phyloP scores from a whole-genome alignment of 805 yeast species.

The Metschnikowia santaceciliae region DNA sequence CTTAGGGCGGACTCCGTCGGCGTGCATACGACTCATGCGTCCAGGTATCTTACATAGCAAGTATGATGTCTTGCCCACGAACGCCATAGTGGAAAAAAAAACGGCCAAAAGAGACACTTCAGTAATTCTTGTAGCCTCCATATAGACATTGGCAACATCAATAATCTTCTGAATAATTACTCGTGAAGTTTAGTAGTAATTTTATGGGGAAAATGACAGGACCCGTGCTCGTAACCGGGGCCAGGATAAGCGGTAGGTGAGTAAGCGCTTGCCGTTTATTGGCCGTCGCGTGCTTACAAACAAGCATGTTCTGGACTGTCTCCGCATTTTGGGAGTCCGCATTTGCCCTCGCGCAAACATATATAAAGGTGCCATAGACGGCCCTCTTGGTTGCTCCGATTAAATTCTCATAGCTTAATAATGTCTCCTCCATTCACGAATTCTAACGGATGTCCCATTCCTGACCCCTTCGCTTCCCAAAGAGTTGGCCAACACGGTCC shows the following conservation, averaged over 20 bases:
- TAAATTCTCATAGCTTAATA: background rate
- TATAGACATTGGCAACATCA: no score
- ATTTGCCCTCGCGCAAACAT: background rate
- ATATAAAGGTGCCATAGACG: background rate
- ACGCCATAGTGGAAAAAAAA: background rate
- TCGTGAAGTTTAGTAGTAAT: no score
- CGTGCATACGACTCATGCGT: slow-evolving; percentile 1
- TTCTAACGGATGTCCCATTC: slow-evolving; percentile 72
- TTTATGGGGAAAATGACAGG: background rate
- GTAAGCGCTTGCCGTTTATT: slow-evolving; percentile 4
- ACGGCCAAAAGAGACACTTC: no score
- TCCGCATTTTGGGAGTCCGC: slow-evolving; percentile 1
- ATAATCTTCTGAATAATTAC: no score
- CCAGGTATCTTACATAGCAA: slow-evolving; percentile 2
- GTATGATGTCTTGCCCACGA: background rate
- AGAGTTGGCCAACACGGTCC: slow-evolving; percentile 77
- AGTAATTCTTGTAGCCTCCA: no score
- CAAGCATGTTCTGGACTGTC: slow-evolving; percentile 9
- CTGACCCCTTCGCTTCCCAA: slow-evolving; percentile 73
- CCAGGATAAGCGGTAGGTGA: background rate
- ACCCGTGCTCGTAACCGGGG: background rate
- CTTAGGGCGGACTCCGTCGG: background rate
- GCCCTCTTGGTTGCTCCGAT: background rate
- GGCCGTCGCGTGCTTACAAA: slow-evolving; percentile 10
- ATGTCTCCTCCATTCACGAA: slow-evolving; percentile 65